Base-by-base conservation (phyloP, 176 grass and related monocot species). In the Zoysia pacifica region DNA sequence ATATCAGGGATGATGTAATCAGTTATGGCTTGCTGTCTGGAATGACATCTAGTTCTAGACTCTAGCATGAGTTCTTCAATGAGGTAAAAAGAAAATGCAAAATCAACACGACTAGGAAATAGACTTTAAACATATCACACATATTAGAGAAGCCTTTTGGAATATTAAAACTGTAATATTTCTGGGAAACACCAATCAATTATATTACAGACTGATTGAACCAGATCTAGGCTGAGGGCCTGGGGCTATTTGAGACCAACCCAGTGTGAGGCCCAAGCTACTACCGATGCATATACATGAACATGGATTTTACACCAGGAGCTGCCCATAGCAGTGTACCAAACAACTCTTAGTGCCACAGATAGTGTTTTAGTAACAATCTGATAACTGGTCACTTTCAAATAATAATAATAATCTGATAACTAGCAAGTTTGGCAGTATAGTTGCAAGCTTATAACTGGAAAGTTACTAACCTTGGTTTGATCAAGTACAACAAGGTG, bases 401-500 rank as follows among this genome's bases (percentile, higher is more conserved):
- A 28, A 28, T 28, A 28, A 28, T n/a, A 19, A 16, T 14, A 43
- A 38, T 38, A n/a, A 69, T 52, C 16, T 13, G 4, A 76, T 5
- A 78, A 35, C 13, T 19, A 8, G 40, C 49, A 72, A 50, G 59
- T 61, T 19, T 9, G 6, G 18, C 2, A n/a, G 55, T 63, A 74
- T 11, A 46, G 52, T 41, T 41, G 63, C 63, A 14, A 61, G 46
- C 28, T 14, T 2, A 71, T 13, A 83, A 36, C 10, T 52, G 11
- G 35, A 60, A 72, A 51, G 51, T 73, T 46, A 82, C 70, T 65
- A 79, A 96, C 93, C 93, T 97, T 81, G 93, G 90, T 85, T 97
- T 97, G 65, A 93, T 79, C 72, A 97, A 86, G 81, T 93, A 97
- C 11, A 97, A 42, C 63, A 97, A 69, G 75, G 88, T 87, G 87